Percentiles rank a stretch among this genome's conserved stretches.
Conservation (phyloP, 306 rosid genomes). For the Carpinus fangiana region DNA sequence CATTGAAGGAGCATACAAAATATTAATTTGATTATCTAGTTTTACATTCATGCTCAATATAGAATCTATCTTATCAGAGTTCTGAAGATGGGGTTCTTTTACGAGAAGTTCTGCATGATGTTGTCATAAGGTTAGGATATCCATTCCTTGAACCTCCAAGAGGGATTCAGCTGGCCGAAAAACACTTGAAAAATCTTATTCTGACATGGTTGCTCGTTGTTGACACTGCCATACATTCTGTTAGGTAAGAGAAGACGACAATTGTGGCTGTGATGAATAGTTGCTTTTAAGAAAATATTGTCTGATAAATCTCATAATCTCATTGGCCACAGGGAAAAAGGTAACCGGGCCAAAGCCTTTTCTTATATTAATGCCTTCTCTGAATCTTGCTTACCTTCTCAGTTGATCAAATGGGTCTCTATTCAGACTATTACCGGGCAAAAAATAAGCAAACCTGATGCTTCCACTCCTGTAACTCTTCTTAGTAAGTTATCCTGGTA, state of each 20-base stretch:
- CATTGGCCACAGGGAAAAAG: constrained; percentile 58
- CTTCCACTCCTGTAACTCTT: constrained; percentile 66
- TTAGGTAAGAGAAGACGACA: constrained; percentile 51
- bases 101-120: constrained; percentile 53
- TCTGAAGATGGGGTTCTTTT: constrained; percentile 51
- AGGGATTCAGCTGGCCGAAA: constrained; percentile 38
- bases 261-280: constrained; percentile 23
- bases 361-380: constrained; percentile 60
- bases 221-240: constrained; percentile 59
- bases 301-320: constrained; percentile 36
- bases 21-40: background rate
- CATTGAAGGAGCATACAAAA: constrained; percentile 14
- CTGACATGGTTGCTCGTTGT: constrained; percentile 65
- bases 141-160: constrained; percentile 49
- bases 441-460: constrained; percentile 51
- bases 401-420: constrained; percentile 63
- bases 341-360: constrained; percentile 52
- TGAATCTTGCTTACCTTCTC: constrained; percentile 60
- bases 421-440: constrained; percentile 44
- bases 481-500: constrained; percentile 54
- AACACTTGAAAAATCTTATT: constrained; percentile 53
- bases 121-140: constrained; percentile 50
- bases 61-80: constrained; percentile 45
- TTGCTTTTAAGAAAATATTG: constrained; percentile 23
- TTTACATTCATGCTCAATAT: constrained; percentile 17